phyloP scores from a whole-genome alignment of 345 rosid species.

The Syzygium aqueum region DNA sequence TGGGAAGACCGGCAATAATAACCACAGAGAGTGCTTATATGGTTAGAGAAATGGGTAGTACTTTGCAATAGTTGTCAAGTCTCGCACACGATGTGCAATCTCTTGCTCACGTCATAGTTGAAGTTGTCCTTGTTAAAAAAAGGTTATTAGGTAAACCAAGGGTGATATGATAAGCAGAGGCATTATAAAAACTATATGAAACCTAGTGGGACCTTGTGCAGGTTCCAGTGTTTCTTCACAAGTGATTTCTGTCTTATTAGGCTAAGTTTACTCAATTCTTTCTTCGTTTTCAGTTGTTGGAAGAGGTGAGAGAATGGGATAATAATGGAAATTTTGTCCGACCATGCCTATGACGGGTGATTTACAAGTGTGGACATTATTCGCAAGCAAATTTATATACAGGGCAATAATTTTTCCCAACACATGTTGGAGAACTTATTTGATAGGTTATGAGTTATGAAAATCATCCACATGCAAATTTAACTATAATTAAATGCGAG shows the following conservation, averaged over 20 bases:
- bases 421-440: neutral
- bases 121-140: neutral
- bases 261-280: neutral
- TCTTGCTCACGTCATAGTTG: neutral
- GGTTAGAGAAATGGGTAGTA: neutral
- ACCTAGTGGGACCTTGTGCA: neutral
- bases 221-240: neutral
- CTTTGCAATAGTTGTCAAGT: neutral
- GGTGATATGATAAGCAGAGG: neutral
- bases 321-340: rapidly evolving
- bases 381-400: neutral
- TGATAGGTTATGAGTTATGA: neutral
- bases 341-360: neutral
- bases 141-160: neutral
- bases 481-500: neutral
- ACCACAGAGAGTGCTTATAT: neutral
- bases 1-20: neutral
- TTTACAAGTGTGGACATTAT: neutral
- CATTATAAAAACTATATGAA: neutral
- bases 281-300: no score
- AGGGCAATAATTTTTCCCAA: neutral
- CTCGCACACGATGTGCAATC: neutral
- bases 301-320: neutral
- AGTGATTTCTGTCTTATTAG: neutral
- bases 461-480: neutral